Conservation (phyloP, 2,329 filamentous ascomycete species). For the Nemania bipapillata region DNA sequence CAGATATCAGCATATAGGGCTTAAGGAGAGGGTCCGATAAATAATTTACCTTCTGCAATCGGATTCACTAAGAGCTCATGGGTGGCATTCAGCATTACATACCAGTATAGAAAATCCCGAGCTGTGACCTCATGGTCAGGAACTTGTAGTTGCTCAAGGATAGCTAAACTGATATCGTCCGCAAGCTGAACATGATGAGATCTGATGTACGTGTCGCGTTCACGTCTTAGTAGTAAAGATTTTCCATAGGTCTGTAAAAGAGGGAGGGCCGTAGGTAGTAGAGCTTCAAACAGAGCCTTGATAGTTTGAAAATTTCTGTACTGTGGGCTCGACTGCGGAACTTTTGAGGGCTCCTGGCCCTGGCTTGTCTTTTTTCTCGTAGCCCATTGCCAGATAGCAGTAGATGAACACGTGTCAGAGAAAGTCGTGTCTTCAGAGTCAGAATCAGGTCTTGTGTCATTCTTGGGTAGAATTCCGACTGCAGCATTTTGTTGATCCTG, state of each 20-base stretch:
- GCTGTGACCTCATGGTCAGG: slow-evolving; percentile 60
- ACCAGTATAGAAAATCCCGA: slow-evolving; percentile 81
- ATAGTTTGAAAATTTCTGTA: slow-evolving; percentile 81
- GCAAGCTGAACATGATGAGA: slow-evolving; percentile 67
- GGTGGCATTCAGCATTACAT: slow-evolving; percentile 80
- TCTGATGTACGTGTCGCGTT: slow-evolving; percentile 70
- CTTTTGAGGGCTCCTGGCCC: slow-evolving; percentile 41
- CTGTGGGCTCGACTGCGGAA: slow-evolving; percentile 52
- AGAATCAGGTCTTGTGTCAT: slow-evolving; percentile 23
- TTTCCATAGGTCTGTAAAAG: slow-evolving; percentile 89
- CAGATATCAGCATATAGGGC: slow-evolving; percentile 45
- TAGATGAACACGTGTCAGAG: slow-evolving; percentile 44
- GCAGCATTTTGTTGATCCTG: slow-evolving; percentile 36
- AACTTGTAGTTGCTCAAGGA: slow-evolving; percentile 72
- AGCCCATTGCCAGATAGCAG: slow-evolving; percentile 44
- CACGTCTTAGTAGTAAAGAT: slow-evolving; percentile 78
- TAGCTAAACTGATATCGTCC: slow-evolving; percentile 74
- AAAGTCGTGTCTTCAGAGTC: slow-evolving; percentile 48
- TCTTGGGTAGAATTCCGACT: slow-evolving; percentile 25
- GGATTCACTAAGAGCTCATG: slow-evolving; percentile 82
- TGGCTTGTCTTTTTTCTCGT: slow-evolving; percentile 36
- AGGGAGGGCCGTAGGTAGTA: slow-evolving; percentile 81
- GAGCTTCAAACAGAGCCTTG: slow-evolving; percentile 78
- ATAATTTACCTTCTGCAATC: slow-evolving; percentile 49
- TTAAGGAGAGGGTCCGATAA: slow-evolving; percentile 15